phyloP scores from a whole-genome alignment of 768 basidiomycete genomes.

The Suillus tomentosus region DNA sequence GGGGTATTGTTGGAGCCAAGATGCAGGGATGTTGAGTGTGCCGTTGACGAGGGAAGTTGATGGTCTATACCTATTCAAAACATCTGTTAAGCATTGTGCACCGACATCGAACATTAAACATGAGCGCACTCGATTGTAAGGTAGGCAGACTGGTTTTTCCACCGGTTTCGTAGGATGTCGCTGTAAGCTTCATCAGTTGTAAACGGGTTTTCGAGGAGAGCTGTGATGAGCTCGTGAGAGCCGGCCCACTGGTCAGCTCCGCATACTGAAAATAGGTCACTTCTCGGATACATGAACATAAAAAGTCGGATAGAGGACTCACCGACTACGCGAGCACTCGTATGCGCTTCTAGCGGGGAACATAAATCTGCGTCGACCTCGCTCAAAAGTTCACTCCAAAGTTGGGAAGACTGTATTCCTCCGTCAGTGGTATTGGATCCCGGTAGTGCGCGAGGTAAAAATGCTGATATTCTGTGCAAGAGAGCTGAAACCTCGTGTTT shows the following conservation, averaged over 20 bases:
- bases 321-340: slow-evolving; percentile 48
- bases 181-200: slow-evolving; percentile 49
- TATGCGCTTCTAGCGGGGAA: slow-evolving; percentile 32
- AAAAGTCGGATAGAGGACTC: slow-evolving; percentile 22
- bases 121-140: slow-evolving; percentile 30
- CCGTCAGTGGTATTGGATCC: slow-evolving; percentile 16
- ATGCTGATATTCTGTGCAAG: slow-evolving; percentile 48
- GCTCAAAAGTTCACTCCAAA: slow-evolving; percentile 51
- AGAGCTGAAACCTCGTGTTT: slow-evolving; percentile 42
- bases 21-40: slow-evolving; percentile 45
- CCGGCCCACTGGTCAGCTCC: slow-evolving; percentile 56
- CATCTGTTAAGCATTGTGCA: background rate
- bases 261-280: slow-evolving; percentile 45
- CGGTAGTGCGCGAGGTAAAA: slow-evolving; percentile 49
- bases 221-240: slow-evolving; percentile 62
- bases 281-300: slow-evolving; percentile 9
- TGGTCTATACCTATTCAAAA: slow-evolving; percentile 24
- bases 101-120: background rate
- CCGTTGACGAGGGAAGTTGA: slow-evolving; percentile 19
- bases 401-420: slow-evolving; percentile 36
- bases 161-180: slow-evolving; percentile 48
- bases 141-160: slow-evolving; percentile 38
- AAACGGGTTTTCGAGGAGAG: slow-evolving; percentile 73
- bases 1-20: slow-evolving; percentile 59
- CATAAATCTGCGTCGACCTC: slow-evolving; percentile 31